A percentile compares a stretch with the other conserved stretches of the same genome.
Evolutionary conservation across 2,329 filamentous ascomycete species (phyloP).

Genomic region (Rhexocercosporidium sp.): DNA sequence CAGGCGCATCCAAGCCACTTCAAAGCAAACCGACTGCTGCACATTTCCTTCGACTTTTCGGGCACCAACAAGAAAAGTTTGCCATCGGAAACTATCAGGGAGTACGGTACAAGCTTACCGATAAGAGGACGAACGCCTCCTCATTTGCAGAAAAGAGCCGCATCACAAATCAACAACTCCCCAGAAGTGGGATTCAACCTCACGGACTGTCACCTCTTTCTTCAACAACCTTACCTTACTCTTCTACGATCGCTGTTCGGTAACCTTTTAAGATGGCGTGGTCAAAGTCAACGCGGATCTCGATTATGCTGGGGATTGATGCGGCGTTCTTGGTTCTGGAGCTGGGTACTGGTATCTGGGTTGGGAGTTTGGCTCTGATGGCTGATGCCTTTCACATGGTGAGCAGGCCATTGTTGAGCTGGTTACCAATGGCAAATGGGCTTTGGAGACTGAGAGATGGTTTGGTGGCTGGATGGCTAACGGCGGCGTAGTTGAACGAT

Average conservation of each 20-base stretch:
- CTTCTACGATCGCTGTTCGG: conserved; percentile 8
- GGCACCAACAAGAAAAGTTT: neutral
- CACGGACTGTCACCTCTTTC: neutral
- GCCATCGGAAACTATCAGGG: neutral
- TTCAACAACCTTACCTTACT: too few species aligned
- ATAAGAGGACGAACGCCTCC: conserved; percentile 1
- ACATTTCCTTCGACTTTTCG: neutral
- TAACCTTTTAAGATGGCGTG: conserved; percentile 68
- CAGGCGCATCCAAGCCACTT: conserved; percentile 1
- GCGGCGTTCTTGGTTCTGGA: conserved; percentile 89
- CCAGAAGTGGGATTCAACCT: conserved; percentile 1
- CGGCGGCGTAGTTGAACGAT: conserved; percentile 78
- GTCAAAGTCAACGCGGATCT: conserved; percentile 91
- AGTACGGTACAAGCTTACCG: neutral
- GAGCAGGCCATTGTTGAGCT: conserved; percentile 35
- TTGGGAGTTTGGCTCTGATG: conserved; percentile 90
- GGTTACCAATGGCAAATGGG: neutral
- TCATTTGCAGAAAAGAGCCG: neutral
- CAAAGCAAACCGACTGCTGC: neutral
- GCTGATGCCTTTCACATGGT: conserved; percentile 99
- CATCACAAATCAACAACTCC: conserved; percentile 1
- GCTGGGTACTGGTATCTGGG: conserved; percentile 81
- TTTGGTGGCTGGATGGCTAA: conserved; percentile 25
- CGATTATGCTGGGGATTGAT: conserved; percentile 91
- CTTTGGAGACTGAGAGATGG: too few species aligned